These are phyloP conservation scores for Botrytis fabae DNA, from an alignment of 2,329 filamentous ascomycete species.

Conservation along the genomic window DNA sequence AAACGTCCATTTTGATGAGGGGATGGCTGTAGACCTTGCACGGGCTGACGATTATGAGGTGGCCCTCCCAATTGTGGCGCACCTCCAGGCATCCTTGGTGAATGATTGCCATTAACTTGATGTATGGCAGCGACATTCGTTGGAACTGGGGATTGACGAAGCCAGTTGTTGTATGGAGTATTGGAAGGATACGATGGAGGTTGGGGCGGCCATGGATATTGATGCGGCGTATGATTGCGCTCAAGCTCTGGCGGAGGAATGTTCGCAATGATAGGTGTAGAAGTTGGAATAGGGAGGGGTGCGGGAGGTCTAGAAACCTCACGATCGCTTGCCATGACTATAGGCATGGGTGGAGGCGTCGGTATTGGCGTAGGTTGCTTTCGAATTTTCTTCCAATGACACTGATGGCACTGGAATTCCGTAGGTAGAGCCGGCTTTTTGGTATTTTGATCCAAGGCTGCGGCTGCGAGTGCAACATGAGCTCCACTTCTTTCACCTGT, in stretches of 20 bases:
- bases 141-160: slow-evolving; percentile 52
- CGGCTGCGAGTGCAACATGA: slow-evolving; percentile 39
- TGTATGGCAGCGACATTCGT: slow-evolving; percentile 46
- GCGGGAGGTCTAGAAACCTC: slow-evolving; percentile 16
- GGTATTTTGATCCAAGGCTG: slow-evolving; percentile 39
- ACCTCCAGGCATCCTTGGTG: slow-evolving; percentile 38
- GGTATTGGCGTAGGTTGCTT: slow-evolving; percentile 34
- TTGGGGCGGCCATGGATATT: slow-evolving; percentile 40
- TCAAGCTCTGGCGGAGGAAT: slow-evolving; percentile 39
- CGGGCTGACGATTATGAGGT: slow-evolving; percentile 31
- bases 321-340: background rate
- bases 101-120: slow-evolving; percentile 50
- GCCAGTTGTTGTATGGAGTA: slow-evolving; percentile 51
- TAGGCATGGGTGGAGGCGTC: slow-evolving; percentile 23
- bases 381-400: slow-evolving; percentile 53
- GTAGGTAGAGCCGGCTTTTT: slow-evolving; percentile 39
- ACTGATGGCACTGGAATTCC: slow-evolving; percentile 75
- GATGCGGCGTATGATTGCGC: slow-evolving; percentile 26
- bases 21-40: slow-evolving; percentile 41
- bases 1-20: slow-evolving; percentile 49
- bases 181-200: slow-evolving; percentile 45
- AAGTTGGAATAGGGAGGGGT: slow-evolving; percentile 34
- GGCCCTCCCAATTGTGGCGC: slow-evolving; percentile 30
- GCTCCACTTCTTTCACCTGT: slow-evolving; percentile 27
- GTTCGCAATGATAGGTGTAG: slow-evolving; percentile 28